Base-by-base conservation (phyloP, 345 rosid species). In the Corymbia maculata region DNA sequence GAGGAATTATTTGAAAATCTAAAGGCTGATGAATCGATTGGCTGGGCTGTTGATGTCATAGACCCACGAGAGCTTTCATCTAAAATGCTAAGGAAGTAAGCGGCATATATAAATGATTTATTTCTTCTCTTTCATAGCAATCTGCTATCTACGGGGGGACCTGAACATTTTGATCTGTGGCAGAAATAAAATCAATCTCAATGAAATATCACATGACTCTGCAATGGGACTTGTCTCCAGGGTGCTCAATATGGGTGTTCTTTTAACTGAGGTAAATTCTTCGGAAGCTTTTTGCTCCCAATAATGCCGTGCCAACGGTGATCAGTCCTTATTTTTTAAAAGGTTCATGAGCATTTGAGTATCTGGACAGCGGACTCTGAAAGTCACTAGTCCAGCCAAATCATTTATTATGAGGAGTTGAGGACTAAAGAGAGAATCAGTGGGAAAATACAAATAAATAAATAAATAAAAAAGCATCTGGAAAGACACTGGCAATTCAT, bases 11-110 rank as follows among this genome's bases (percentile, higher is more conserved):
- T 94, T 86, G 99, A 95, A 91, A 92, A 53, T 57, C 90, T 97
- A 68, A 96, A 98, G 93, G 94, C 91, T 61, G 91, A 96, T 61
- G 94, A 94, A 14, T 97, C 96, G 44, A 88, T 98, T 92, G 98
- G 99, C 86, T 98, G 99, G 99, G 97, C 94, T 80, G 97, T 96
- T 88, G 99, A 98, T 93, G 94, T 98, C 90, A 98, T 97, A 90
- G 99, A 96, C 91, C 98, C 98, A 9, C 93, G 93, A 89, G 99
- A 95, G 91, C 98, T 98, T 89, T 98, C 99, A 17, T 93, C 97
- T 86, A 96, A 97, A 90, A 98, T 98, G 99, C 96, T 97, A 4
- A 94, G 92, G 87, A 96, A 92, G 99, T 98, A 51, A 86, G 96
- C 94, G 64, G 22, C 17, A 12, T 66, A 45, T 52, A 21, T 64